Conservation (phyloP, 345 rosid genomes). For the Eucalyptus polyanthemos region DNA sequence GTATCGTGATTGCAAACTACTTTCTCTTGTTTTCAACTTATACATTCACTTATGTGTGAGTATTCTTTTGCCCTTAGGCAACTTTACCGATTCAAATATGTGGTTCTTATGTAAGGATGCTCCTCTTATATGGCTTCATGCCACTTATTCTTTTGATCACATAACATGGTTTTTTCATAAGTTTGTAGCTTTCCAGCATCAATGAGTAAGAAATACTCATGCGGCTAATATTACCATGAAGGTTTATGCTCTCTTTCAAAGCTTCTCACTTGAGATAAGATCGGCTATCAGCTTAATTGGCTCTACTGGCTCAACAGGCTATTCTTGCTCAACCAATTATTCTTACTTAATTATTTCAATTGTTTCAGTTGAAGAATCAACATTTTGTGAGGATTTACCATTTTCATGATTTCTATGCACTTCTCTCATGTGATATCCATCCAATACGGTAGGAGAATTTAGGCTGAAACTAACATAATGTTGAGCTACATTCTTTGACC, state of each 20-base stretch:
- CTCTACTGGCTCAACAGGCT: not conserved
- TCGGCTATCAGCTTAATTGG: not conserved
- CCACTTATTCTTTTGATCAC: not conserved
- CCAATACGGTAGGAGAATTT: not conserved
- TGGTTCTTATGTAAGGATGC: not conserved
- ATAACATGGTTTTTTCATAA: not conserved
- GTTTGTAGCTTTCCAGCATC: not conserved
- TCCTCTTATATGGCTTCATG: not conserved
- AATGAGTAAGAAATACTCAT: not conserved
- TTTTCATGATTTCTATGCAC: not conserved
- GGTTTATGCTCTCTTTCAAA: not conserved
- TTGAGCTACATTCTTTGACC: not conserved
- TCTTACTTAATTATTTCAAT: not conserved
- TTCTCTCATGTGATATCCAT: not conserved
- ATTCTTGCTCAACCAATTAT: not conserved
- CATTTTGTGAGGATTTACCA: not conserved
- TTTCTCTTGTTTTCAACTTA: not conserved
- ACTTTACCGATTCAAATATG: not conserved
- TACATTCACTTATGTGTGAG: not conserved
- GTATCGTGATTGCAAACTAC: not conserved
- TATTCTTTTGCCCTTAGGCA: not conserved
- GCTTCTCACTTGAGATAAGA: not conserved
- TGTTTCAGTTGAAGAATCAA: not conserved
- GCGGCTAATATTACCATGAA: not conserved
- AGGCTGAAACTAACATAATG: not conserved